These are phyloP conservation scores for Hydrangea macrophylla DNA, from an alignment of 148 eudicot species.

Conservation along the genomic window DNA sequence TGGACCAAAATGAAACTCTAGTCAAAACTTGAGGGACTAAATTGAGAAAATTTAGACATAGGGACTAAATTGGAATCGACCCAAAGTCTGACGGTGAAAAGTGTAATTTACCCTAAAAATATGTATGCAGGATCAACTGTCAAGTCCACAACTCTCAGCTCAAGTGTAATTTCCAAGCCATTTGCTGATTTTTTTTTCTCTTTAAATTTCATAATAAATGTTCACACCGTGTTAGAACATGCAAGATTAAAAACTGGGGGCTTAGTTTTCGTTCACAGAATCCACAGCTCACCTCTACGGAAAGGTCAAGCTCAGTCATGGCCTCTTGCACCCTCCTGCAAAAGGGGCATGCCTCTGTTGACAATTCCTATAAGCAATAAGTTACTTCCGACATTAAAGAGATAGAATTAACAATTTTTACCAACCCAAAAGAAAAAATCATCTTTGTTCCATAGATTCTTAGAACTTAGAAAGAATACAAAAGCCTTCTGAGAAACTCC, in stretches of 20 bases:
- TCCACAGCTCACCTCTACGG: slow-evolving; percentile 39
- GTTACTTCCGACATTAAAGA: slow-evolving; percentile 16
- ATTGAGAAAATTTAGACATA: too few relatives aligned
- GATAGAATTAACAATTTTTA: background rate
- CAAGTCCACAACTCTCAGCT: background rate
- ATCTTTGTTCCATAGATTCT: too few relatives aligned
- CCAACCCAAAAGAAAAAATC: too few relatives aligned
- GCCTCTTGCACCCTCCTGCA: slow-evolving; percentile 70
- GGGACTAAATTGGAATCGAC: too few relatives aligned
- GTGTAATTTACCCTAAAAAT: too few relatives aligned
- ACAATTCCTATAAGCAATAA: slow-evolving; percentile 19
- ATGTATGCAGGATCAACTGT: background rate
- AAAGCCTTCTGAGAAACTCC: background rate
- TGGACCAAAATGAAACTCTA: too few relatives aligned
- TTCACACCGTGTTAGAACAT: background rate
- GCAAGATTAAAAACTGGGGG: background rate
- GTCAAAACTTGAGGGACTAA: too few relatives aligned
- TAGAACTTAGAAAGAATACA: background rate
- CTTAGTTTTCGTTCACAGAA: background rate
- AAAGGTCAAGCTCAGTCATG: slow-evolving; percentile 54
- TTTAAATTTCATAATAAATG: background rate
- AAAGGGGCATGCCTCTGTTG: slow-evolving; percentile 71
- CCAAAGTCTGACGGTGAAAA: too few relatives aligned
- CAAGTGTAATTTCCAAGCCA: background rate
- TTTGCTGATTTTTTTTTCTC: background rate